phyloP scores from a whole-genome alignment of 2,329 filamentous ascomycete species.

The Penicillium sp. region DNA sequence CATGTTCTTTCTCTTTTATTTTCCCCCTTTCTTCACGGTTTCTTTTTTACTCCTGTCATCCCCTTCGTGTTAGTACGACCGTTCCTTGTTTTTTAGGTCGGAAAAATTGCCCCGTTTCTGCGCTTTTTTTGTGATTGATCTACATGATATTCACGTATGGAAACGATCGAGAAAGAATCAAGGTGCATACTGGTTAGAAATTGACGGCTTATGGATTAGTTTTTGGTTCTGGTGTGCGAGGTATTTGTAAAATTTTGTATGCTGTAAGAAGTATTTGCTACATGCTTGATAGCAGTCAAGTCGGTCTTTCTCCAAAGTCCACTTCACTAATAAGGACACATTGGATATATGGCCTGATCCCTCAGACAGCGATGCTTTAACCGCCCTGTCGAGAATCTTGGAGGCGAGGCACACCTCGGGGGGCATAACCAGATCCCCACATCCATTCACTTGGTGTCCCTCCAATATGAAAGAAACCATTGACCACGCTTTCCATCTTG shows the following conservation, averaged over 20 bases:
- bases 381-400: background rate
- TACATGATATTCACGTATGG: slow-evolving; percentile 17
- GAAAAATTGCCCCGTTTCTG: slow-evolving; percentile 19
- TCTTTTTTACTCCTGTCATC: slow-evolving; percentile 21
- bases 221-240: background rate
- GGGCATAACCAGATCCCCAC: background rate
- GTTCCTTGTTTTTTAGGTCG: slow-evolving; percentile 15
- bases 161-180: slow-evolving; percentile 17
- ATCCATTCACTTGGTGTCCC: background rate
- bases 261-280: background rate
- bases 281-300: background rate
- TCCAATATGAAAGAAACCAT: background rate
- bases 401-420: background rate
- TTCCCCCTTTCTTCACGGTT: slow-evolving; percentile 21
- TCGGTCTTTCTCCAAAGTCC: background rate
- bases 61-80: slow-evolving; percentile 14
- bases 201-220: slow-evolving; percentile 16
- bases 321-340: background rate
- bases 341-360: background rate
- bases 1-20: slow-evolving; percentile 29
- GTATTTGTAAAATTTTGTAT: background rate
- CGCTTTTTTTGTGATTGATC: slow-evolving; percentile 16
- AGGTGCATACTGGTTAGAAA: slow-evolving; percentile 16
- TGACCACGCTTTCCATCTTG: background rate
- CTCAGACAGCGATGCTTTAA: background rate